Conservation (phyloP, 2,329 filamentous ascomycete species). For the Triangularia setosa region DNA sequence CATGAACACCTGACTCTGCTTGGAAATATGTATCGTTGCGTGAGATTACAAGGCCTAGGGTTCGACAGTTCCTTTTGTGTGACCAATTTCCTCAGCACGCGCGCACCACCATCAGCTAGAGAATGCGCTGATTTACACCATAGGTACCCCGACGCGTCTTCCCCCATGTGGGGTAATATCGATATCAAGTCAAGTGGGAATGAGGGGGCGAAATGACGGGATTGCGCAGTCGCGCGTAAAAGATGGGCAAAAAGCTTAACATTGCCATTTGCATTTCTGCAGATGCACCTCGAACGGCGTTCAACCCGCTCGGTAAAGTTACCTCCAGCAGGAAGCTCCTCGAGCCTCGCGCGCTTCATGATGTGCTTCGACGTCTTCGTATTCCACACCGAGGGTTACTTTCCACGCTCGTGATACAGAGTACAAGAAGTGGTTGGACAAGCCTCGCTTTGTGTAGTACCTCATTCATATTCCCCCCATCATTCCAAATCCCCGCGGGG, state of each 20-base stretch:
- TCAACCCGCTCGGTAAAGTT: neutral
- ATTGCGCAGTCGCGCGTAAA: neutral
- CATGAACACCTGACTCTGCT: constrained; percentile 1
- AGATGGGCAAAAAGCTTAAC: neutral
- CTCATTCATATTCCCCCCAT: neutral
- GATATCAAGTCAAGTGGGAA: neutral
- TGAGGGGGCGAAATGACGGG: neutral
- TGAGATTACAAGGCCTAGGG: neutral
- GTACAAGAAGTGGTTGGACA: neutral
- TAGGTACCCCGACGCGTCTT: neutral
- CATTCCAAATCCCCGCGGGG: neutral
- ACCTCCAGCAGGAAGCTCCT: neutral
- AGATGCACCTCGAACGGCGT: constrained; percentile 11
- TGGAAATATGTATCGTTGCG: neutral
- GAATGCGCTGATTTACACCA: neutral
- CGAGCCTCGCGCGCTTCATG: neutral
- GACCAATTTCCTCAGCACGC: neutral
- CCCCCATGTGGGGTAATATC: neutral
- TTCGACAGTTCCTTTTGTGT: neutral
- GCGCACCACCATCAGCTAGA: neutral
- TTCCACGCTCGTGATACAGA: neutral
- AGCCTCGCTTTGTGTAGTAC: neutral
- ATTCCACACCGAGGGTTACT: neutral
- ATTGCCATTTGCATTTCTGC: neutral
- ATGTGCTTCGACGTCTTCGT: neutral